A percentile compares a stretch with the other conserved stretches of the same genome.
Conservation (phyloP, 192 early-diverging fungal species). For the Spizellomyces sp. region DNA sequence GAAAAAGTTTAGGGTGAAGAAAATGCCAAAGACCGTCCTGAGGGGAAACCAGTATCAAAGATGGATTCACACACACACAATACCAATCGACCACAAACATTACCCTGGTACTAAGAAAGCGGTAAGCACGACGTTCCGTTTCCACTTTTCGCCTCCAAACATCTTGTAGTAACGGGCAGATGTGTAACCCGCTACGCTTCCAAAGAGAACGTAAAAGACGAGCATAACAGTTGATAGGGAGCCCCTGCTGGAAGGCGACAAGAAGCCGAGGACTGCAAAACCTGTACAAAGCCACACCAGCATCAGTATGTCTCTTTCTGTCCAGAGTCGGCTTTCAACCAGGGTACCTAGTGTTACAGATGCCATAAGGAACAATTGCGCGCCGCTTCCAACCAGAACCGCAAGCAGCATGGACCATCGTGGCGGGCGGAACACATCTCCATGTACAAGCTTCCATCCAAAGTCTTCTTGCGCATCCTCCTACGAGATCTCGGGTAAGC, state of each 20-base stretch:
- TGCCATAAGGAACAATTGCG: conserved; percentile 57
- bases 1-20: conserved; percentile 82
- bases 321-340: conserved; percentile 14
- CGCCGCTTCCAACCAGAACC: conserved; percentile 61
- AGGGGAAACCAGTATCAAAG: background rate
- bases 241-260: conserved; percentile 84
- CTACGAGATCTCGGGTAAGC: conserved; percentile 1
- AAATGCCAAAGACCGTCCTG: conserved; percentile 58
- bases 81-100: conserved; percentile 53
- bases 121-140: conserved; percentile 78
- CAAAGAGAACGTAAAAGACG: conserved; percentile 88
- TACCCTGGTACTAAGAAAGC: conserved; percentile 82
- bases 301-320: background rate
- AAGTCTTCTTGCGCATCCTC: conserved; percentile 67
- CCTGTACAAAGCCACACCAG: conserved; percentile 38
- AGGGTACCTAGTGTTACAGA: conserved; percentile 43
- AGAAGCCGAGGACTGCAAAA: conserved; percentile 94
- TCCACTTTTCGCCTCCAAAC: conserved; percentile 89
- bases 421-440: conserved; percentile 62
- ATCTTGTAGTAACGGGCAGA: conserved; percentile 92
- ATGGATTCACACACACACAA: background rate
- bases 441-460: conserved; percentile 69
- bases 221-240: conserved; percentile 92
- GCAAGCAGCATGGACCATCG: conserved; percentile 46
- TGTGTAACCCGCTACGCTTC: conserved; percentile 83